Conservation (phyloP, 768 basidiomycete genomes). For the Lactarius evosmus region DNA sequence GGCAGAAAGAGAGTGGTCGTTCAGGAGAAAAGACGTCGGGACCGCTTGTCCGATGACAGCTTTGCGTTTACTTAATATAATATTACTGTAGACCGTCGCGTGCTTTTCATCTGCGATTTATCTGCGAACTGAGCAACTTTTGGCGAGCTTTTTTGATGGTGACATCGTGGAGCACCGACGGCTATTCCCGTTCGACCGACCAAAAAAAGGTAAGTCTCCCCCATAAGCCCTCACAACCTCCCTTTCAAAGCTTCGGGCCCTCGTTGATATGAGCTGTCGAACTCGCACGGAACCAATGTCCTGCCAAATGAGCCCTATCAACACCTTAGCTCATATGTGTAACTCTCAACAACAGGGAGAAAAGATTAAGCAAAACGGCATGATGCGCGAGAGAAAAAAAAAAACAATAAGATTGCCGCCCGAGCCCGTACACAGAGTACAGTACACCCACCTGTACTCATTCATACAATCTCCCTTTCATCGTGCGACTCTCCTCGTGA, state of each 20-base stretch:
- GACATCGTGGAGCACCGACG: background rate
- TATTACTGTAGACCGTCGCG: too few relatives aligned
- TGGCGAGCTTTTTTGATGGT: background rate
- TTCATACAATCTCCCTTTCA: too few relatives aligned
- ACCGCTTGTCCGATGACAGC: background rate
- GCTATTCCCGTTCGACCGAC: slow-evolving; percentile 2
- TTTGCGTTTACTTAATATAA: slow-evolving; percentile 13
- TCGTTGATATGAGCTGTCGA: background rate
- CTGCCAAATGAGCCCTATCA: background rate
- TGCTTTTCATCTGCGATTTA: slow-evolving; percentile 15
- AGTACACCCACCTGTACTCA: too few relatives aligned
- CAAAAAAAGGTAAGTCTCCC: background rate
- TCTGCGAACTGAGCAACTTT: slow-evolving; percentile 3
- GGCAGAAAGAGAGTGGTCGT: background rate
- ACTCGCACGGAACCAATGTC: background rate
- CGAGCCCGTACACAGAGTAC: too few relatives aligned
- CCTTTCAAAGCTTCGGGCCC: background rate
- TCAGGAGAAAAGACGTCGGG: background rate
- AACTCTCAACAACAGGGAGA: background rate
- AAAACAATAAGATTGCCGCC: background rate
- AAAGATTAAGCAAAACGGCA: background rate
- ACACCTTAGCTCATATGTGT: too few relatives aligned
- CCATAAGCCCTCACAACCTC: background rate
- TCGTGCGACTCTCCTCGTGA: too few relatives aligned
- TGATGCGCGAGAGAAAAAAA: background rate